These are phyloP conservation scores for Rhynchospora pubera DNA, from an alignment of 176 grass and related monocot species.

Conservation along the genomic window DNA sequence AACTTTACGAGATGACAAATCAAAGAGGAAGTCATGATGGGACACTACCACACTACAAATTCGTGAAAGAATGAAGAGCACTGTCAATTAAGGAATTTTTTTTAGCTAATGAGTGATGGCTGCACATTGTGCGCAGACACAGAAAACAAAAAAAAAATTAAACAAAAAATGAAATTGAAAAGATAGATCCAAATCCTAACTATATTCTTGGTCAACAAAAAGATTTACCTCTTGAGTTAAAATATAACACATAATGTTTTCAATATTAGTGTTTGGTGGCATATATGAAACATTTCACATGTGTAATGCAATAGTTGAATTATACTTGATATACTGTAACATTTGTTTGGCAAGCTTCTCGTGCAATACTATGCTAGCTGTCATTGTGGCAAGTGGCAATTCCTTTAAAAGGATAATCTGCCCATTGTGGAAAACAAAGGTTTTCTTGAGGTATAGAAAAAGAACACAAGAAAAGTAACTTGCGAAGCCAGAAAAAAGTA, in stretches of 20 bases:
- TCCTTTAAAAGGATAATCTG: background rate
- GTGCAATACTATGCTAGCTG: background rate
- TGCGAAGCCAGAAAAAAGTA: background rate
- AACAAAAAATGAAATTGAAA: background rate
- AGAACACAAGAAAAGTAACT: background rate
- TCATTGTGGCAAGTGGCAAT: slow-evolving; percentile 4
- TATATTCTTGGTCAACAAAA: background rate
- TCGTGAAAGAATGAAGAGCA: background rate
- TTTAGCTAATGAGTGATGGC: no score
- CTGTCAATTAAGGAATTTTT: background rate
- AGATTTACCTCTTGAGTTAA: background rate
- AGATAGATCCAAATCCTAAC: background rate
- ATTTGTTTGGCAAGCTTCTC: background rate
- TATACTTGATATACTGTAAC: background rate
- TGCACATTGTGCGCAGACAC: no score
- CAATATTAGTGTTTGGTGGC: background rate
- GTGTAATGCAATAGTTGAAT: background rate
- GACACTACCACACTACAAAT: background rate
- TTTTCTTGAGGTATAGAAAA: background rate
- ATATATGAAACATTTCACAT: background rate
- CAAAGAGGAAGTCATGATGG: background rate
- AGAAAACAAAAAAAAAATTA: background rate
- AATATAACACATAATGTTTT: background rate
- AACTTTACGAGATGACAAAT: background rate
- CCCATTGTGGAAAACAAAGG: background rate